Base-by-base conservation (phyloP, 352 stramenopile genomes). In the Phytophthora sansomeana region DNA sequence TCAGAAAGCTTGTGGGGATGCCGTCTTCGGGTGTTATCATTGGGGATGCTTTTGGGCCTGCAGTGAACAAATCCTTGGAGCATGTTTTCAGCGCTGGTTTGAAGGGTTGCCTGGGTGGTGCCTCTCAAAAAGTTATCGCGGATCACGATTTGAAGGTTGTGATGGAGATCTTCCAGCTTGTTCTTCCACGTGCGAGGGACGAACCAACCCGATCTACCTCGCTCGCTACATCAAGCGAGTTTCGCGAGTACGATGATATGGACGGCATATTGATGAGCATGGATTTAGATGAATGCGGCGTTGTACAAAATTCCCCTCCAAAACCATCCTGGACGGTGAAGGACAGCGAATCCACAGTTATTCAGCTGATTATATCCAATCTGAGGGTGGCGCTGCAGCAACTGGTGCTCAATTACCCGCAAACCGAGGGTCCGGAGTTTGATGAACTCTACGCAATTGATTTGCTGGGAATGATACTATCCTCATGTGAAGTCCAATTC, bases 381-480 rank as follows among this genome's bases (percentile, higher is more conserved):
- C 52, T 93, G 38, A 69, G 83, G 28, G 14, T 81, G 0, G 50
- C 58, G 0, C 39, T 95, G 4, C 87, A 93, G 35, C 73, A 81
- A 10, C 65, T 92, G 30, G 62, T 92, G 28, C 71, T 92, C 29
- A 74, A 79, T 8, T 87, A 86, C 17, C 83, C 78, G 1, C 28
- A 29, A 36, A 62, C 56, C 42, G 67, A 69, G 7, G 56, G 65
- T 28, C 57, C 53, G 33, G 60, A 47, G 1, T 87, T 77, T 36
- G 56, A 85, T 13, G 81, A 95, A 68, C 44, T 89, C n/a, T 92
- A 81, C 47, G 52, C 78, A 13, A 76, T 93, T 38, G 85, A 95
- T 61, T 63, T 93, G 43, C 58, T 93, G 19, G 87, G 85, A 9
- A 69, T 61, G 38, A 69, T 91, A 21, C 67, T 95, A 21, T 79